Evolutionary conservation across 495 filamentous ascomycete genomes (phyloP), one percentile per base, ranked within the genome.

Genomic region (Pseudomonodictys pantanalensis): DNA sequence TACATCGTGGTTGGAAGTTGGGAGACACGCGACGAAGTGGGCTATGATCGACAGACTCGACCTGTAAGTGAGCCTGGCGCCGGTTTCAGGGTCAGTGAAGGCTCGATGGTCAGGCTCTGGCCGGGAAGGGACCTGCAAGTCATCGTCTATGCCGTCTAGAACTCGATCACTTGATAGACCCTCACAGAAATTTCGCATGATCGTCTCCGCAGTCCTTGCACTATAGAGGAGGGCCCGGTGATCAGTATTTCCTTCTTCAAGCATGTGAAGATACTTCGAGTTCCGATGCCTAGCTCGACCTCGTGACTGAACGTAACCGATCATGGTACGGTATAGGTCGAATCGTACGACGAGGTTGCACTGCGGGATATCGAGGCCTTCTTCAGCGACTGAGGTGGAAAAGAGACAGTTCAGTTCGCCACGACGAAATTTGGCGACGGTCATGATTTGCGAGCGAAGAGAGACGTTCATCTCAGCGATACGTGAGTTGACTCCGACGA

Each of bases 291-390:
- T 81, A 41, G 93, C 93, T 61, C 93, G 81, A n/a, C 93, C 93
- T 32, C 91, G 81, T 18, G 92, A 97, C 70, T 98, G 93, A 17
- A 98, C 86, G 71, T 97, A 97, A 68, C 95, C 90, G 54, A 98
- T 97, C 70, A 96, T 77, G 0, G 93, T 96, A 9, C 81, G 71
- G 71, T 91, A 96, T n/a, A 96, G 79, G 70, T 97, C 87, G 67
- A 97, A 98, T 20, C 86, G 80, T 47, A 98, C 81, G 22, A 98
- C 83, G 12, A 95, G 72, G 63, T 96, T 97, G 78, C 93, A 98
- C 64, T 96, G 90, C 0, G 92, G 92, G 42, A 97, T 92, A 73
- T 98, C 93, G 29, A 98, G 82, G 4, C 93, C 93, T 72, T 98
- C 93, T 71, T 98, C 93, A 1, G 88, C 93, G 3, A 97, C 88